These are phyloP conservation scores for Vitis rotundifolia DNA, from an alignment of 164 flowering plant species.

Conservation along the genomic window DNA sequence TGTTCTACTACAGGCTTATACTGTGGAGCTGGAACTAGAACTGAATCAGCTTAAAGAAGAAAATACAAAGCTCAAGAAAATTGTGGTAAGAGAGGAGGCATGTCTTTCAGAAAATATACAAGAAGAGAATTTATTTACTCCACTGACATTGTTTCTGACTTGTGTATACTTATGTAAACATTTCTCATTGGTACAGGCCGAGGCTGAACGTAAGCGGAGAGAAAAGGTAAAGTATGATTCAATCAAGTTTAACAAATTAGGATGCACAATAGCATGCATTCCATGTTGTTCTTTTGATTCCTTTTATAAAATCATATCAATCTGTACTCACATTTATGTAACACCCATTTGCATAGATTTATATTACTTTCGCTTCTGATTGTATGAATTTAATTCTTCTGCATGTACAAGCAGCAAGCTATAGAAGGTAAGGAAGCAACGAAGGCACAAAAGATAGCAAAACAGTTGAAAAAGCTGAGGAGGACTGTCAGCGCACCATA, in stretches of 20 bases:
- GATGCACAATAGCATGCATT: neutral
- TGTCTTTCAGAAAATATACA: neutral
- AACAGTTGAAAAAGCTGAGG: conserved; percentile 17
- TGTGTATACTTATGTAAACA: neutral
- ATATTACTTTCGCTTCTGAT: neutral
- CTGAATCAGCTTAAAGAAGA: conserved; percentile 40
- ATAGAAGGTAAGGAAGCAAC: conserved; percentile 10
- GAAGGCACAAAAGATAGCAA: conserved; percentile 15
- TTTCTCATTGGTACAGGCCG: conserved; percentile 16
- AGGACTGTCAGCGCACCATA: conserved; percentile 29
- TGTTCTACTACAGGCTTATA: conserved; percentile 32
- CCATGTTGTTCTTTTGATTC: neutral
- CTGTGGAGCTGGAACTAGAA: conserved; percentile 45
- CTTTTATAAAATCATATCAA: no score
- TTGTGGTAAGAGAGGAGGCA: conserved; percentile 16
- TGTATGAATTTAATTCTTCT: neutral
- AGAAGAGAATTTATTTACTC: neutral
- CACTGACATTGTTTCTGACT: no score
- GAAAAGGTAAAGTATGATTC: conserved; percentile 17
- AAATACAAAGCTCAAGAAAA: conserved; percentile 30
- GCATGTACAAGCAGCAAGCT: neutral
- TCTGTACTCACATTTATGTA: no score
- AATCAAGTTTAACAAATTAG: neutral
- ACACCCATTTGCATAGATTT: no score
- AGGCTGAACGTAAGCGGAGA: conserved; percentile 15